phyloP scores from a whole-genome alignment of 1,284 basidiomycete genomes.

The Schizophyllum amplum region DNA sequence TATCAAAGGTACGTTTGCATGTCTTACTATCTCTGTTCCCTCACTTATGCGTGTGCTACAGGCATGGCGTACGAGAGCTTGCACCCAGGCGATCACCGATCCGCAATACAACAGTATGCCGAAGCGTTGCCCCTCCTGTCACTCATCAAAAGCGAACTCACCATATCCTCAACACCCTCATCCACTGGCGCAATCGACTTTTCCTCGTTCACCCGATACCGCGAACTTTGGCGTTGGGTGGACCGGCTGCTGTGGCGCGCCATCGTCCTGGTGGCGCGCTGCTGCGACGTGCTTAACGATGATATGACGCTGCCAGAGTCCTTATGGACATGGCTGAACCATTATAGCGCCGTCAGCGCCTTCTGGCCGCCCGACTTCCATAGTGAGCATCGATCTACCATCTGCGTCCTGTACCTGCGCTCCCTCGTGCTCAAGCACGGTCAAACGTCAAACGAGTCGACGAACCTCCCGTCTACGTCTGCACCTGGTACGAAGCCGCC shows the following conservation, averaged over 20 bases:
- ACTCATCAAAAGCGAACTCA: slow-evolving; percentile 41
- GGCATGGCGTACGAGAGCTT: slow-evolving; percentile 44
- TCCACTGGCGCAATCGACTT: slow-evolving; percentile 30
- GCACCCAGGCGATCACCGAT: slow-evolving; percentile 33
- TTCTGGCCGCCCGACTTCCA: slow-evolving; percentile 75
- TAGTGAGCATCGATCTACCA: slow-evolving; percentile 60
- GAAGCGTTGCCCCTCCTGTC: slow-evolving; percentile 46
- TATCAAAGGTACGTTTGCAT: slow-evolving; percentile 46
- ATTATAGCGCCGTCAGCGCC: slow-evolving; percentile 53
- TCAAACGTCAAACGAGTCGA: slow-evolving; percentile 7
- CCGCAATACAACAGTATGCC: slow-evolving; percentile 49
- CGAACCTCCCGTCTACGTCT: slow-evolving; percentile 4
- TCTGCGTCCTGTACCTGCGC: slow-evolving; percentile 65
- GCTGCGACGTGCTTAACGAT: slow-evolving; percentile 32
- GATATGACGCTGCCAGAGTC: slow-evolving; percentile 23
- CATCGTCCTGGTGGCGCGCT: slow-evolving; percentile 46
- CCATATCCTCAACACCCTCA: slow-evolving; percentile 24
- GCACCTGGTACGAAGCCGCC: slow-evolving; percentile 24
- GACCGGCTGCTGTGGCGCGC: slow-evolving; percentile 68
- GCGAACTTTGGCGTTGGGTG: slow-evolving; percentile 75
- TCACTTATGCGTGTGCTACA: slow-evolving; percentile 14
- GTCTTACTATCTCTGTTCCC: neutral
- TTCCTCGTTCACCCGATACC: slow-evolving; percentile 50
- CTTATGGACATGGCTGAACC: slow-evolving; percentile 52
- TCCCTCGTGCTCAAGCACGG: slow-evolving; percentile 52